phyloP scores from a whole-genome alignment of 2,329 filamentous ascomycete genomes.

The Incumbomyces delicatus region DNA sequence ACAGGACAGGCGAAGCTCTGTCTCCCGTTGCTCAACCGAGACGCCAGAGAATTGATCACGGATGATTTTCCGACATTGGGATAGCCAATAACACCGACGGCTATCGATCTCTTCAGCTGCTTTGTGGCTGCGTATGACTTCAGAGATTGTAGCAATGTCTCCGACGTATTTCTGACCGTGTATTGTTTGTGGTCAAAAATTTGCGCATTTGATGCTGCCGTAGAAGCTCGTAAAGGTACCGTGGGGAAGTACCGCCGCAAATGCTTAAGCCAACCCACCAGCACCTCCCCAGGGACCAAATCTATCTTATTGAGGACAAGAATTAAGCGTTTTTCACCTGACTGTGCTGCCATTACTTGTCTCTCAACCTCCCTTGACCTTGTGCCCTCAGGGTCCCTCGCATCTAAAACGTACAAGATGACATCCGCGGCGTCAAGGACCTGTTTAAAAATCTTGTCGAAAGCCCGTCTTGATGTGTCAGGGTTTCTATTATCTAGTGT shows the following conservation, averaged over 20 bases:
- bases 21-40: conserved; percentile 56
- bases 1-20: conserved; percentile 64
- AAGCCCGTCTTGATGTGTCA: conserved; percentile 70
- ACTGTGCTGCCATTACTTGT: conserved; percentile 78
- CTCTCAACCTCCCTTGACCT: conserved; percentile 84
- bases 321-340: conserved; percentile 76
- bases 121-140: conserved; percentile 78
- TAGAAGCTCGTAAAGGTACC: conserved; percentile 75
- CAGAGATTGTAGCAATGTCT: conserved; percentile 75
- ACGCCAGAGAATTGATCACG: conserved; percentile 85
- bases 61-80: conserved; percentile 95
- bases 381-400: conserved; percentile 81
- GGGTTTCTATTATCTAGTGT: conserved; percentile 23
- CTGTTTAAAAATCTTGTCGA: conserved; percentile 92
- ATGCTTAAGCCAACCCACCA: conserved; percentile 76
- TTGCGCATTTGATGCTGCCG: conserved; percentile 71
- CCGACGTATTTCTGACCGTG: conserved; percentile 75
- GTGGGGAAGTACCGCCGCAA: conserved; percentile 86
- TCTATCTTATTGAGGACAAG: conserved; percentile 95
- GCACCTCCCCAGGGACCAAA: conserved; percentile 68
- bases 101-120: conserved; percentile 79
- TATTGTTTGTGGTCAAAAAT: conserved; percentile 88
- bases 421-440: conserved; percentile 85
- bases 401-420: conserved; percentile 87
- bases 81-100: conserved; percentile 88